Base-by-base conservation (phyloP, 2,329 filamentous ascomycete species). In the Raffaelea albimanens region DNA sequence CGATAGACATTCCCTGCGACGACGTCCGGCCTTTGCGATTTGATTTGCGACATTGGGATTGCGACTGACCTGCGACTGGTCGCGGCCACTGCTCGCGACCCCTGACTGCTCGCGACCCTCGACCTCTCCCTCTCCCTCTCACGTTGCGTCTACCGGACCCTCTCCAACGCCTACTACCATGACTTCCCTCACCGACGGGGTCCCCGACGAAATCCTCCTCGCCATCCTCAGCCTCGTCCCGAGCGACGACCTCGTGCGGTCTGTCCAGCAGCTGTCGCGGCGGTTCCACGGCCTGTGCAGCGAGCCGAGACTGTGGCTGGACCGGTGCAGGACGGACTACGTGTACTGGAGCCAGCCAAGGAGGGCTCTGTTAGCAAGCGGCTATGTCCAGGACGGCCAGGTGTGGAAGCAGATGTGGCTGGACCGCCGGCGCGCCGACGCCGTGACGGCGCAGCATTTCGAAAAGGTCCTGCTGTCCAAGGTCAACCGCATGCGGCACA, bases 171-270 rank as follows among this genome's bases (percentile, higher is more conserved):
- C n/a, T n/a, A n/a, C 33, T 9, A 31, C 52, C 44, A 64, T 64
- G 62, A 43, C 59, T 11, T 63, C 64, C 34, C 57, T 78, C 25
- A 29, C 25, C 48, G 61, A 67, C 36, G 56, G 61, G 46, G 70
- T 93, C 33, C 90, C 90, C 38, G 85, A 91, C 64, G 93, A 98
- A 69, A 78, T 97, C 53, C 73, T 97, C 57, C 80, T 87, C 60
- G 76, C 82, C 46, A 85, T 97, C 55, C 73, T 96, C 55, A 72
- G 74, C 52, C 80, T 80, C 59, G 62, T 67, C 60, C 78, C 65
- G 59, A 83, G 74, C 55, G 70, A 71, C 48, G 73, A 82, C 51
- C 72, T 71, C 43, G 62, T 81, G 36, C 46, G 55, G 14, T 63
- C 58, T 48, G 57, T 82, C 34, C 70, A 77, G 52, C 61, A 64